Evolutionary conservation across 495 filamentous ascomycete species (phyloP), one percentile per base, ranked within the genome.

Genomic region (Podospora australis): DNA sequence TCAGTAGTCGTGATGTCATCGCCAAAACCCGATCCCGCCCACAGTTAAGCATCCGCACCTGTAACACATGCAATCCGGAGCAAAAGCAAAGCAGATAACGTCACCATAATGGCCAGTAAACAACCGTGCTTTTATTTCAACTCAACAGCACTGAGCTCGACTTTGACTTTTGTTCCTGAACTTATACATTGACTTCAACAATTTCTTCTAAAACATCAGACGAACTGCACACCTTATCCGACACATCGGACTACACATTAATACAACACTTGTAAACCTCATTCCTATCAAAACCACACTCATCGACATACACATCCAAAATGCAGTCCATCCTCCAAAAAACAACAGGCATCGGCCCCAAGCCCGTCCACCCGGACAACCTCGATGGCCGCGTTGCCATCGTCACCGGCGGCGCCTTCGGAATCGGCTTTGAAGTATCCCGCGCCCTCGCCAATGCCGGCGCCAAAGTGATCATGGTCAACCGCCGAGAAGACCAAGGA

Each of bases 321-420:
- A 63, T 64, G 60, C 60, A 61, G 24, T 61, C 60, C 3, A 43
- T 56, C 26, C 58, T 64, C 24, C 55, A 62, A 23, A 53, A 54
- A 30, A 44, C 46, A 13, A 58, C 52, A 1, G 52, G 49, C 32
- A 49, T 64, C 29, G 58, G 61, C 42, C 61, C 61, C 8, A 55
- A 35, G 13, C 49, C 49, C 10, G 39, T 64, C 41, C 52, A 64
- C 10, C 58, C 56, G 1, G 36, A 57, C 13, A 49, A 55, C 39
- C 58, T 67, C n/a, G 26, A 63, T 0, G 68, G 63, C 32, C 64
- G 77, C 44, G 70, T 70, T 1, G 69, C 74, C 35, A 68, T 82
- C 25, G 60, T 83, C 4, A 79, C 75, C 1, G 80, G 80, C 13
- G 57, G 69, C 42, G 81, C 79, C 54, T 64, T 46, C 6, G 79